phyloP scores from a whole-genome alignment of 352 stramenopile genomes.

The Aphanomyces astaci region DNA sequence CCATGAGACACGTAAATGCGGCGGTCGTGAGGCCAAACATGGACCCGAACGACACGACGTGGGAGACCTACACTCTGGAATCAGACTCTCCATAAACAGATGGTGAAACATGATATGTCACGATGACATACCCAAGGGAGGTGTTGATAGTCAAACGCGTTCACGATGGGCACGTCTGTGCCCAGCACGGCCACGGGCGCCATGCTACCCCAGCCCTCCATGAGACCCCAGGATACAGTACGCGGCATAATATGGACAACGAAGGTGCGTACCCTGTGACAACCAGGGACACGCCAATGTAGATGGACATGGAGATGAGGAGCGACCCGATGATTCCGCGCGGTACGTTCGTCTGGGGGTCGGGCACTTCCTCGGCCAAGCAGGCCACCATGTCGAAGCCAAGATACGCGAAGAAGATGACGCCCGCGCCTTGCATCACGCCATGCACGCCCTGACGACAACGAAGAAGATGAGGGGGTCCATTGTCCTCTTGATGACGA shows the following conservation, averaged over 20 bases:
- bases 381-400: conserved; percentile 92
- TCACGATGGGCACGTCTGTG: conserved; percentile 69
- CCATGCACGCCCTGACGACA: conserved; percentile 58
- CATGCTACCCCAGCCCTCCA: too few relatives aligned
- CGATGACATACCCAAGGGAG: conserved; percentile 58
- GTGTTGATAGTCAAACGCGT: conserved; percentile 72
- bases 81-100: too few relatives aligned
- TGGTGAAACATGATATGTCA: too few relatives aligned
- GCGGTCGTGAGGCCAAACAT: conserved; percentile 88
- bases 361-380: conserved; percentile 85
- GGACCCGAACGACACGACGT: conserved; percentile 86
- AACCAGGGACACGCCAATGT: conserved; percentile 82
- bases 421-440: conserved; percentile 79
- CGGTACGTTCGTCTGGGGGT: conserved; percentile 84
- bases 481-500: too few relatives aligned
- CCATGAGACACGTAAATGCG: conserved; percentile 88
- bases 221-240: too few relatives aligned
- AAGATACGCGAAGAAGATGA: conserved; percentile 90
- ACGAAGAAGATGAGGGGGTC: not conserved
- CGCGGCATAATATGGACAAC: too few relatives aligned
- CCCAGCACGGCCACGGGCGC: conserved; percentile 62
- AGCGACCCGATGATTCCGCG: conserved; percentile 89
- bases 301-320: conserved; percentile 87
- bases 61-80: conserved; percentile 17
- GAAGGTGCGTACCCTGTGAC: conserved; percentile 79